Percentiles rank a stretch among this genome's conserved stretches.
Conservation (phyloP, 306 rosid species). For the Malus orientalis region DNA sequence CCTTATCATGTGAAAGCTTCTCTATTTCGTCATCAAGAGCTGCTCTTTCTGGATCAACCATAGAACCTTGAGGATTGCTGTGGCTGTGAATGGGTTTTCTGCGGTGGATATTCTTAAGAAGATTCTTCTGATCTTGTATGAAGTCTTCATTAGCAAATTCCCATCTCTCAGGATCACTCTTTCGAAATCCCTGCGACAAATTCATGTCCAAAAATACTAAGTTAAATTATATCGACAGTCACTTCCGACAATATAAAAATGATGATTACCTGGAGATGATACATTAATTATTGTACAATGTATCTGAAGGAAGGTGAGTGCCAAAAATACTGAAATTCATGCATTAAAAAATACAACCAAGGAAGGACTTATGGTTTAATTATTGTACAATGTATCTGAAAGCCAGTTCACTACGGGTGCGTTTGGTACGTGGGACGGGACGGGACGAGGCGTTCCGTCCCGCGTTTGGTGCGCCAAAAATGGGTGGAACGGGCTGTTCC, state of each 20-base stretch:
- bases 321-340: neutral
- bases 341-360: neutral
- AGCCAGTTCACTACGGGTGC: too few relatives aligned
- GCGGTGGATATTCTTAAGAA: conserved; percentile 88
- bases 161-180: conserved; percentile 90
- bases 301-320: neutral
- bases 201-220: neutral
- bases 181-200: conserved; percentile 74
- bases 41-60: conserved; percentile 75
- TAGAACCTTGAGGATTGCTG: conserved; percentile 80
- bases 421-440: too few relatives aligned
- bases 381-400: too few relatives aligned
- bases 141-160: conserved; percentile 95
- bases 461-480: too few relatives aligned
- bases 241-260: neutral
- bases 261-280: neutral
- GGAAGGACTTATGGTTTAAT: neutral
- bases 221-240: neutral
- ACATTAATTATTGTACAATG: neutral
- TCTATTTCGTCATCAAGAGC: conserved; percentile 83
- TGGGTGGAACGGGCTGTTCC: too few relatives aligned
- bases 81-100: conserved; percentile 98
- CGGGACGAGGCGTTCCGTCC: too few relatives aligned
- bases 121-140: conserved; percentile 81
- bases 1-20: conserved; percentile 58